Evolutionary conservation across 495 filamentous ascomycete genomes (phyloP).

Genomic region (Penicillium cinerascens): DNA sequence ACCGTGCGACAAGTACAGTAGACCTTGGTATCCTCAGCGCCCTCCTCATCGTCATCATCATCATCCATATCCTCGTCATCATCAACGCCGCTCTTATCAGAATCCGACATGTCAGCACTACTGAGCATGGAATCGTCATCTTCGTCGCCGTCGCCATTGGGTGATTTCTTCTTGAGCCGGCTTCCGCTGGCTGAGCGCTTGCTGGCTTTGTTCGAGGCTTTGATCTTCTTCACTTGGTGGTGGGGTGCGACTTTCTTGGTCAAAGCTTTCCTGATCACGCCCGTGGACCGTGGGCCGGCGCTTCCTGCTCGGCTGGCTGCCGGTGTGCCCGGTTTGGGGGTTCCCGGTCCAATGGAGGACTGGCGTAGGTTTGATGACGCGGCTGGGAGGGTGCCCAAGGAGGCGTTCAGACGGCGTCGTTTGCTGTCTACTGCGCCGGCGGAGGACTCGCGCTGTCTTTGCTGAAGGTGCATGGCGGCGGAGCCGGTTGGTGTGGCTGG

Average conservation of each 20-base stretch:
- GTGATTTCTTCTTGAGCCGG: slow-evolving; percentile 52
- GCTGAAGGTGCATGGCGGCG: slow-evolving; percentile 54
- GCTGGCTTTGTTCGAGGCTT: slow-evolving; percentile 45
- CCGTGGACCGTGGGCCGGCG: slow-evolving; percentile 55
- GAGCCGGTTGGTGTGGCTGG: slow-evolving; percentile 63
- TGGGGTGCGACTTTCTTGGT: slow-evolving; percentile 67
- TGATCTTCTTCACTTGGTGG: slow-evolving; percentile 56
- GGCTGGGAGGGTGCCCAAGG: slow-evolving; percentile 60
- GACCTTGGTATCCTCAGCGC: slow-evolving; percentile 79
- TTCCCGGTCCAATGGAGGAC: slow-evolving; percentile 77
- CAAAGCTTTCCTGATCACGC: slow-evolving; percentile 46
- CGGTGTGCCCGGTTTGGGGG: slow-evolving; percentile 75
- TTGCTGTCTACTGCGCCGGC: slow-evolving; percentile 70
- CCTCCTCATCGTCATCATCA: slow-evolving; percentile 75
- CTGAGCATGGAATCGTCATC: slow-evolving; percentile 60
- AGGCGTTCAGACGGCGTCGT: slow-evolving; percentile 65
- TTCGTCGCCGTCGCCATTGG: slow-evolving; percentile 60
- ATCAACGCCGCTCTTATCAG: slow-evolving; percentile 38
- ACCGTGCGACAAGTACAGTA: slow-evolving; percentile 93
- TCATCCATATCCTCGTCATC: slow-evolving; percentile 59
- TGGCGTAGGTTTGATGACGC: slow-evolving; percentile 76
- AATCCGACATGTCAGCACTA: slow-evolving; percentile 49
- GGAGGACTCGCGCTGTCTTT: slow-evolving; percentile 71
- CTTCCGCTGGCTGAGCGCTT: slow-evolving; percentile 51
- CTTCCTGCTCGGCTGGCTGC: slow-evolving; percentile 63